Base-by-base conservation (phyloP, 2,329 filamentous ascomycete genomes). In the Madurella fahalii region DNA sequence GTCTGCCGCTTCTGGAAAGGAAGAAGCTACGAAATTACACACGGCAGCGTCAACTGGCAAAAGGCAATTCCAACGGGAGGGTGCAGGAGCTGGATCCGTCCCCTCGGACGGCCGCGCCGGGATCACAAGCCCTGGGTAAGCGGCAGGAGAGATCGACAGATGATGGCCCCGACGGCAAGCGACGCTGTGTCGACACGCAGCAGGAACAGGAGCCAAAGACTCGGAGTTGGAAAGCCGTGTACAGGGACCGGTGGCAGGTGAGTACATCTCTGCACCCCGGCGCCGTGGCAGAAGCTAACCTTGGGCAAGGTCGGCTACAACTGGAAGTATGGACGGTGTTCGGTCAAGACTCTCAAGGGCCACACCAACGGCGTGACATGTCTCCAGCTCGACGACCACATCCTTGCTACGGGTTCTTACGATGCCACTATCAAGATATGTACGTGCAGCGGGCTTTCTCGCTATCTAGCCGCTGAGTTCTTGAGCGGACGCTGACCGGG, bases 391-490 rank as follows among this genome's bases (percentile, higher is more conserved):
- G 89, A 95, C 63, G 92, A 97, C 61, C 90, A 89, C 62, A 89
- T 95, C 56, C 79, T 99, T 48, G 93, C 91, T 9, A 96, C 93
- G 0, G 94, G 94, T 9, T 96, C 92, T 0, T 99, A 99, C 68
- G 94, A 99, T 67, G 82, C 86, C 8, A 96, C 91, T 0, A 90
- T 96, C 67, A 96, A 95, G 68, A 91, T 99, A 16, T 99, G 94
- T 62, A 63, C 13, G 60, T 17, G 12, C 18, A 20, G 34, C 15
- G n/a, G 7, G 8, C 47, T 37, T 20, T 25, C 25, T 7, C 4
- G 25, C n/a, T 12, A 12, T 9, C 15, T 7, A 7, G 8, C 16
- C 7, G 13, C 15, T 9, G 13, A n/a, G 11, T 9, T 11, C 11
- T 15, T 4, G 13, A 11, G 34, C 9, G 34, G 13, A 20, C 1